Percentiles rank a stretch among this genome's conserved stretches.
Evolutionary conservation across 495 filamentous ascomycete genomes (phyloP).

Genomic region (Annulohypoxylon nitens): DNA sequence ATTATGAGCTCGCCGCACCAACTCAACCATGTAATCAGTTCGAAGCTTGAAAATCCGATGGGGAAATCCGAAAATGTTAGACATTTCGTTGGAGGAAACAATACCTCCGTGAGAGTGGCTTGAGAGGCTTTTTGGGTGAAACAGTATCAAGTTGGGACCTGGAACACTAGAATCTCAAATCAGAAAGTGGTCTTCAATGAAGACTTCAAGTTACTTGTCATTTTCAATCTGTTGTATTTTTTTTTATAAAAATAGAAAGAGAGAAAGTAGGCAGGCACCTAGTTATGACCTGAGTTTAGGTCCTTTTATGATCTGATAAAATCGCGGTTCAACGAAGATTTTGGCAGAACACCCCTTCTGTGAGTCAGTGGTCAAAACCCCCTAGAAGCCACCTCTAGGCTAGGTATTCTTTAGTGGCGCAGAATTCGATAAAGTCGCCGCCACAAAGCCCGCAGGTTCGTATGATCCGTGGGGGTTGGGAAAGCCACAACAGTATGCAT

Average conservation of each 20-base stretch:
- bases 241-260: too few species aligned
- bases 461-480: too few species aligned
- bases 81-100: neutral
- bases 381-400: neutral
- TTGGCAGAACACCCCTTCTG: neutral
- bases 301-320: too few species aligned
- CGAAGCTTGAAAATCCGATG: neutral
- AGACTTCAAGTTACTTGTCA: too few species aligned
- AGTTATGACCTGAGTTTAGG: too few species aligned
- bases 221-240: too few species aligned
- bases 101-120: neutral
- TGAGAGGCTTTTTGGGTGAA: neutral
- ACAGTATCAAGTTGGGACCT: neutral
- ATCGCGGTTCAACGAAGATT: neutral
- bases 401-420: neutral
- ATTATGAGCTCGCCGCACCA: neutral
- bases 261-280: too few species aligned
- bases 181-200: too few species aligned
- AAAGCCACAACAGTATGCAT: neutral
- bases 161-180: too few species aligned
- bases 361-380: too few species aligned
- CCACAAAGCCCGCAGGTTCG: neutral
- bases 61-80: neutral
- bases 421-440: neutral
- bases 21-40: neutral